These are phyloP conservation scores for Penicillium odoratum DNA, from an alignment of 495 filamentous ascomycete genomes.

Conservation along the genomic window DNA sequence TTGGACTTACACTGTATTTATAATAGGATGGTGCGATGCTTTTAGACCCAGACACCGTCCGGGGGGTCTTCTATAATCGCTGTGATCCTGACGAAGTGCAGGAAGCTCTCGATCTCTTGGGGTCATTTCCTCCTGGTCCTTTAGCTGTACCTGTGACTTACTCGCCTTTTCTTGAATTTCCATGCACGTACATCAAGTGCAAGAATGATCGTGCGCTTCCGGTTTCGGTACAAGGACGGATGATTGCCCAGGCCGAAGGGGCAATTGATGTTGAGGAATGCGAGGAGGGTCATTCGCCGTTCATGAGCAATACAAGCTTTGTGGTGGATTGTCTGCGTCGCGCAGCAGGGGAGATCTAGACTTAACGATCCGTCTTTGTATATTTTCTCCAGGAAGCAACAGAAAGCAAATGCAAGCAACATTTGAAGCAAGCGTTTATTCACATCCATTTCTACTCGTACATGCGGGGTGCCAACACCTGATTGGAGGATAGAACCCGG, in stretches of 20 bases:
- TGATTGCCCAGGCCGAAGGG: slow-evolving; percentile 28
- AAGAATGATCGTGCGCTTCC: slow-evolving; percentile 35
- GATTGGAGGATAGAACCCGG: not conserved
- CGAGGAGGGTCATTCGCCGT: slow-evolving; percentile 33
- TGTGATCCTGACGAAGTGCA: slow-evolving; percentile 25
- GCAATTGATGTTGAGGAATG: slow-evolving; percentile 29
- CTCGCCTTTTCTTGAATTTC: slow-evolving; percentile 28
- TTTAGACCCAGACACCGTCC: slow-evolving; percentile 14
- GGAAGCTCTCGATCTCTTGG: slow-evolving; percentile 23
- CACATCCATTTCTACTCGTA: too few relatives aligned
- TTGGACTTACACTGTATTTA: not conserved
- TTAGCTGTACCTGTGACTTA: slow-evolving; percentile 30
- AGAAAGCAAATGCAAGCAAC: too few relatives aligned
- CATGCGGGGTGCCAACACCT: not conserved
- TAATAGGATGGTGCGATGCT: slow-evolving; percentile 30
- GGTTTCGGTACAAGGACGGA: slow-evolving; percentile 20
- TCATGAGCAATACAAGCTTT: slow-evolving; percentile 28
- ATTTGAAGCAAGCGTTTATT: too few relatives aligned
- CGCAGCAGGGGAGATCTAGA: slow-evolving; percentile 18
- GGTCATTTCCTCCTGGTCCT: slow-evolving; percentile 27
- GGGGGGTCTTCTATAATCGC: slow-evolving; percentile 25
- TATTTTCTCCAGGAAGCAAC: too few relatives aligned
- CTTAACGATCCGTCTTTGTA: not conserved
- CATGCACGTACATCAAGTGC: slow-evolving; percentile 37
- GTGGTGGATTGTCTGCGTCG: slow-evolving; percentile 28